phyloP scores from a whole-genome alignment of 495 filamentous ascomycete species.

The Daldinia vernicosa region DNA sequence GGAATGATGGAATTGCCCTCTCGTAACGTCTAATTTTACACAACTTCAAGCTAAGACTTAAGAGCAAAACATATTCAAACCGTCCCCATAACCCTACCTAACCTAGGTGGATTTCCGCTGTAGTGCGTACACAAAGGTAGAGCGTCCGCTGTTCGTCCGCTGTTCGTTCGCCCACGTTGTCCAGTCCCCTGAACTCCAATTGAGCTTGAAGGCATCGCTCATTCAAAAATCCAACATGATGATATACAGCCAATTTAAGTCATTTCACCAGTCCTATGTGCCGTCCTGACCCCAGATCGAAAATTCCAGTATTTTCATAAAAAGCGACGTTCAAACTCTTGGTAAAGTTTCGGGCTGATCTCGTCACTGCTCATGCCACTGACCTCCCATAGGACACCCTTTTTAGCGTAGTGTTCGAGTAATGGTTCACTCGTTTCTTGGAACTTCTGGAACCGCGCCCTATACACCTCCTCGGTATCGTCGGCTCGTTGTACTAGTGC shows the following conservation, averaged over 20 bases:
- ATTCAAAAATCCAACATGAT: conserved; percentile 12
- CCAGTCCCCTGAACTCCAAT: conserved; percentile 26
- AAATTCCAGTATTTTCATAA: conserved; percentile 31
- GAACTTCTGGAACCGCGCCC: conserved; percentile 78
- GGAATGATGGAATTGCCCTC: neutral
- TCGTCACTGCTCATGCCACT: conserved; percentile 89
- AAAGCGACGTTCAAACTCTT: conserved; percentile 83
- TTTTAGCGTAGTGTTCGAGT: conserved; percentile 85
- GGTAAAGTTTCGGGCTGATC: conserved; percentile 85
- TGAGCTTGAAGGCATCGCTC: conserved; percentile 8
- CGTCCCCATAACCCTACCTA: conserved; percentile 15
- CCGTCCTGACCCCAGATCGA: neutral
- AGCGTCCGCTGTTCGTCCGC: conserved; percentile 3
- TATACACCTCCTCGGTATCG: conserved; percentile 88
- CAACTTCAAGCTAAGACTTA: neutral
- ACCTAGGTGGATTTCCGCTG: neutral
- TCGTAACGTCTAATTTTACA: neutral
- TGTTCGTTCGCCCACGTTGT: conserved; percentile 6
- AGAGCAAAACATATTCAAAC: conserved; percentile 1
- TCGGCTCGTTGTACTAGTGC: conserved; percentile 81
- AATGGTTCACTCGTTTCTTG: conserved; percentile 85
- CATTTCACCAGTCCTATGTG: neutral
- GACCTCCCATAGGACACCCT: conserved; percentile 89
- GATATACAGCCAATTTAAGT: conserved; percentile 22
- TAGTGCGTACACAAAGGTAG: conserved; percentile 13